Evolutionary conservation across 2,329 filamentous ascomycete genomes (phyloP).

Genomic region (Colletotrichum limetticola): DNA sequence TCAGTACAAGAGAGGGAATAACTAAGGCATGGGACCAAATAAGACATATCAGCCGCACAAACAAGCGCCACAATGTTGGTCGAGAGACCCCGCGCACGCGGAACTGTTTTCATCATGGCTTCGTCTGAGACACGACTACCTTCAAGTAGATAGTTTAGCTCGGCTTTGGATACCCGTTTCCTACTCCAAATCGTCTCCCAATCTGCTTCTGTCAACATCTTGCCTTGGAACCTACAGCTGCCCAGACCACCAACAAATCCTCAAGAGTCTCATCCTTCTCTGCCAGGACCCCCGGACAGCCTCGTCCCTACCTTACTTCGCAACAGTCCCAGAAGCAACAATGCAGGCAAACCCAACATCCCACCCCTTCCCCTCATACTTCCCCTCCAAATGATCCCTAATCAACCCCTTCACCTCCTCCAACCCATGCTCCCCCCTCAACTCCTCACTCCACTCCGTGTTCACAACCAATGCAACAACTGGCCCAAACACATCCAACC

Average conservation of each 20-base stretch:
- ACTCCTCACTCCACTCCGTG: neutral
- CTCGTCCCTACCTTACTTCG: neutral
- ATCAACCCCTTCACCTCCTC: neutral
- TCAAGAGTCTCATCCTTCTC: neutral
- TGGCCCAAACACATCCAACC: neutral
- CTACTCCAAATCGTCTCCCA: neutral
- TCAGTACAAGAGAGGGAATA: neutral
- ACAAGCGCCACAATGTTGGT: neutral
- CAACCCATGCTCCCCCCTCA: neutral
- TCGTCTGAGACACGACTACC: neutral
- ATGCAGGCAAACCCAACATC: constrained; percentile 19
- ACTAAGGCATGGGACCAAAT: neutral
- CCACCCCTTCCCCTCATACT: no score
- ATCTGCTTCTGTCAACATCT: neutral
- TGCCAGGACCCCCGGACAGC: no score
- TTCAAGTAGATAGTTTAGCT: neutral
- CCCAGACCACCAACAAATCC: neutral
- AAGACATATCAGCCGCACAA: neutral
- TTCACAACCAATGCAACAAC: neutral
- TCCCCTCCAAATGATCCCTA: neutral
- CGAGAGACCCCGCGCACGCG: neutral
- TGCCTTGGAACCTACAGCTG: fast-evolving
- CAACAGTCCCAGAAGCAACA: neutral
- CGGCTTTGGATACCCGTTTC: neutral
- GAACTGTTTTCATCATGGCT: neutral